These are phyloP conservation scores for Trametes versicolor DNA, from an alignment of 1,284 basidiomycete genomes.

Conservation along the genomic window DNA sequence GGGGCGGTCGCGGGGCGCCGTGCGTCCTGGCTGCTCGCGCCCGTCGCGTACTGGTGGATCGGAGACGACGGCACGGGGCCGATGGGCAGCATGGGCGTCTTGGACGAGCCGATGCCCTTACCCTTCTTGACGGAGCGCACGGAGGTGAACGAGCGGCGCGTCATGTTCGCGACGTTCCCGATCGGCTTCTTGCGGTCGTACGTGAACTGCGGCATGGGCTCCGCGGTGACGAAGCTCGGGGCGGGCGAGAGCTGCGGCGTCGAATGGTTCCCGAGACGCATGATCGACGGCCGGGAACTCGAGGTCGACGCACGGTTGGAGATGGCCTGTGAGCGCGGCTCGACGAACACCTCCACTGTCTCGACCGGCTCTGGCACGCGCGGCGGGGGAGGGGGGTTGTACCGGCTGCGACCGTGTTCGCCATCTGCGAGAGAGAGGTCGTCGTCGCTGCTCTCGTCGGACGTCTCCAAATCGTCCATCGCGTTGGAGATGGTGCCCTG, in stretches of 20 bases:
- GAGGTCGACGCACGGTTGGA: constrained; percentile 46
- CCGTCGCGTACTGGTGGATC: constrained; percentile 22
- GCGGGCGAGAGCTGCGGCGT: constrained; percentile 46
- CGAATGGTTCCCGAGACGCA: constrained; percentile 53
- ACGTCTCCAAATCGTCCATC: constrained; percentile 74
- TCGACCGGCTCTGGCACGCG: constrained; percentile 24
- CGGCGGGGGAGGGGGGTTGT: constrained; percentile 25
- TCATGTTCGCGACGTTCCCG: constrained; percentile 39
- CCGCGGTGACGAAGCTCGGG: constrained; percentile 37
- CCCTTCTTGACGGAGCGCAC: constrained; percentile 35
- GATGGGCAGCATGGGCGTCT: constrained; percentile 32
- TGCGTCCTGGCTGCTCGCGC: constrained; percentile 30
- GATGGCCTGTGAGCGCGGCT: constrained; percentile 48
- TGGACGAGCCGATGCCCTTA: constrained; percentile 28
- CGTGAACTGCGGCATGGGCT: constrained; percentile 33
- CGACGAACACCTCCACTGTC: constrained; percentile 42
- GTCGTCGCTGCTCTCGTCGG: constrained; percentile 57
- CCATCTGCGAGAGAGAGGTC: constrained; percentile 35
- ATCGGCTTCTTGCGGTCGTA: constrained; percentile 43
- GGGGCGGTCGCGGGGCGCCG: constrained; percentile 37
- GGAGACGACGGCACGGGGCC: constrained; percentile 31
- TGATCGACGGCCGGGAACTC: constrained; percentile 47
- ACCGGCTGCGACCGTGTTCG: constrained; percentile 34
- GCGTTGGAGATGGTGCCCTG: constrained; percentile 69
- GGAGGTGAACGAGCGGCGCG: constrained; percentile 36